Base-by-base conservation (phyloP, 164 flowering plant genomes). In the Malania oleifera region DNA sequence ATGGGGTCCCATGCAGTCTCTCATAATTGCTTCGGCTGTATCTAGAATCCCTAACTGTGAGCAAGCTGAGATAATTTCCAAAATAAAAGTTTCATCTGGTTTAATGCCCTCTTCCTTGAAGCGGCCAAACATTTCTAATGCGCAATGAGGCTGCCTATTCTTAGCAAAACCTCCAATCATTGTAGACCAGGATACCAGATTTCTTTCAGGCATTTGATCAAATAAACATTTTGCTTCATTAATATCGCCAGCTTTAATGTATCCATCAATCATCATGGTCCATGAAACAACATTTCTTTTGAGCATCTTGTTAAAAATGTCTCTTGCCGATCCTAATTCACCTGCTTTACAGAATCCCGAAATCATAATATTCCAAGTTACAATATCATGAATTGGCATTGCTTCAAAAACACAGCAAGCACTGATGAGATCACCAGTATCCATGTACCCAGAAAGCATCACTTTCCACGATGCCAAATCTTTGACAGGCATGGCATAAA, bases 201-300 rank as follows among this genome's bases (percentile, higher is more conserved):
- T 78, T 64, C 46, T 72, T 67, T 67, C 67, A 7, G 70, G 77
- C 67, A 75, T 67, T 59, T 66, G 64, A 54, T 75, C 73, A 64
- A 75, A 75, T 40, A 78, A 53, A 52, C 34, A 27, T 37, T 70
- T 64, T 1, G 74, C 78, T 27, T 35, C 35, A 25, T 64, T 19
- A 44, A 72, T 34, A 35, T 78, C 59, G 0, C 77, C 77, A 15
- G 19, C 29, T 64, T 71, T 67, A 18, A 64, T 43, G 34, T 63
- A 75, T 2, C 79, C 79, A 68, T 79, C 78, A 15, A 79, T 28
- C 73, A 76, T 67, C 49, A 69, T 76, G 44, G 70, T 43, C 77
- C 75, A 71, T n/a, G 77, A 75, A 3, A 46, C 60, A 19, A 73
- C 62, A 56, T 63, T 72, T 54, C 59, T 75, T 34, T 20, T 17